A percentile compares a stretch with the other conserved stretches of the same genome.
These are phyloP conservation scores for Quambalaria eucalypti DNA, from an alignment of 1,284 basidiomycete species.

Conservation along the genomic window DNA sequence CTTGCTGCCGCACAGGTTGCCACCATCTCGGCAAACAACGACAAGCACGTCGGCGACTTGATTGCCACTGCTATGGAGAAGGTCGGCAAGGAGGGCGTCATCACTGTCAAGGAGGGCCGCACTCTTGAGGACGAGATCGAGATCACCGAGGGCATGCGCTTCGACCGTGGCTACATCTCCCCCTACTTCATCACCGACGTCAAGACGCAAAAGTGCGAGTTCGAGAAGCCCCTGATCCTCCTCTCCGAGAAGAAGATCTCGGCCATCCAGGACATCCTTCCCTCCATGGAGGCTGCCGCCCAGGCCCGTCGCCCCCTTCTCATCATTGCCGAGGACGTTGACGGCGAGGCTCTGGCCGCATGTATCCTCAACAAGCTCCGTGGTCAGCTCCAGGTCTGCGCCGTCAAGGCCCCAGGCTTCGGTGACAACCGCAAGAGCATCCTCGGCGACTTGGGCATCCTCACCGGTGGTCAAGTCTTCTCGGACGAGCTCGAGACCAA, in stretches of 20 bases:
- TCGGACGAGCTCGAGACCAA: constrained; percentile 97
- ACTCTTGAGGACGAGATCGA: constrained; percentile 97
- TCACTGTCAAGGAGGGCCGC: constrained; percentile 96
- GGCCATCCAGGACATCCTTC: constrained; percentile 85
- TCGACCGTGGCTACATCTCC: constrained; percentile 96
- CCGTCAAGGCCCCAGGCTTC: constrained; percentile 94
- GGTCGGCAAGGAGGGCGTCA: constrained; percentile 98
- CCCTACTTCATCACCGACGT: constrained; percentile 99
- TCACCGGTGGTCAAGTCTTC: constrained; percentile 95
- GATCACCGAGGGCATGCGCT: constrained; percentile 98
- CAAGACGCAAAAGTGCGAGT: constrained; percentile 91
- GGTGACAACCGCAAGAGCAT: constrained; percentile 98
- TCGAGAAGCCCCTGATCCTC: constrained; percentile 89
- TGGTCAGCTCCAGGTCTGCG: constrained; percentile 83
- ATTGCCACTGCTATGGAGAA: constrained; percentile 99
- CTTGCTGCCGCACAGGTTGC: too few species aligned
- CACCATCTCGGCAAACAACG: constrained; percentile 96
- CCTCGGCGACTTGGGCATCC: constrained; percentile 90
- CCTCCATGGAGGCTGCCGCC: constrained; percentile 82
- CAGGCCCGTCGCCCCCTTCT: constrained; percentile 83
- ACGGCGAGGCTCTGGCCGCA: constrained; percentile 92
- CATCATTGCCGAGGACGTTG: constrained; percentile 94
- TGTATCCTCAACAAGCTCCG: constrained; percentile 98
- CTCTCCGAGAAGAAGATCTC: constrained; percentile 98
- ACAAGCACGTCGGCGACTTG: constrained; percentile 82